Base-by-base conservation (phyloP, 495 filamentous ascomycete species). In the Bacidia rubella region DNA sequence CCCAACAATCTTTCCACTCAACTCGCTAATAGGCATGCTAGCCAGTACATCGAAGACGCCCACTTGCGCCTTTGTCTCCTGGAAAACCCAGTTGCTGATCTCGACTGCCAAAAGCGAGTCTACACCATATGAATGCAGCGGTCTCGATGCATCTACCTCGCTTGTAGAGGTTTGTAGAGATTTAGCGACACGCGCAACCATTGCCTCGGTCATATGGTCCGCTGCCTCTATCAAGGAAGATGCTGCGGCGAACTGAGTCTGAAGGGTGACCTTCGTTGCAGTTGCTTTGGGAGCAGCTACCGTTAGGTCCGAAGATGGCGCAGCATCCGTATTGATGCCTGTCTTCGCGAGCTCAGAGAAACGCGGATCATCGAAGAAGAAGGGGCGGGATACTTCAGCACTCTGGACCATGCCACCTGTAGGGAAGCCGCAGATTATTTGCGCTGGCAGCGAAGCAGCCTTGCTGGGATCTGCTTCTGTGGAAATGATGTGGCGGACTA, bases 91-190 rank as follows among this genome's bases (percentile, higher is more conserved):
- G 41, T 68, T 69, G 17, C 63, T 61, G 19, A 72, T 56, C 5
- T 66, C 66, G 3, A 69, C 62, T 0, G 63, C 66, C 26, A 67
- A 63, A 15, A 72, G 56, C 1, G 68, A 71, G 47, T 72, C 69
- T 11, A 71, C 59, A 10, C 67, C 67, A 52, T 65, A 68, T 5
- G 52, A 46, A 19, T 63, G 57, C 15, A 63, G 48, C 0, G 67
- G 54, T 46, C 56, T 62, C 29, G 56, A 21, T 3, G 49, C 23
- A 26, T 65, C 63, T 5, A 67, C 48, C 45, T 54, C 47, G 17
- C 42, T 47, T 26, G 35, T 22, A 2, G 48, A n/a, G 2, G 32
- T 54, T 39, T 53, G 45, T 24, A 62, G 51, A 17, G 54, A 53
- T 24, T 56, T 56, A 10, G 53, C 53, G 12, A 60, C 45, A 12